Conservation (phyloP, 176 grass and related monocot species). For the Leersia perrieri region DNA sequence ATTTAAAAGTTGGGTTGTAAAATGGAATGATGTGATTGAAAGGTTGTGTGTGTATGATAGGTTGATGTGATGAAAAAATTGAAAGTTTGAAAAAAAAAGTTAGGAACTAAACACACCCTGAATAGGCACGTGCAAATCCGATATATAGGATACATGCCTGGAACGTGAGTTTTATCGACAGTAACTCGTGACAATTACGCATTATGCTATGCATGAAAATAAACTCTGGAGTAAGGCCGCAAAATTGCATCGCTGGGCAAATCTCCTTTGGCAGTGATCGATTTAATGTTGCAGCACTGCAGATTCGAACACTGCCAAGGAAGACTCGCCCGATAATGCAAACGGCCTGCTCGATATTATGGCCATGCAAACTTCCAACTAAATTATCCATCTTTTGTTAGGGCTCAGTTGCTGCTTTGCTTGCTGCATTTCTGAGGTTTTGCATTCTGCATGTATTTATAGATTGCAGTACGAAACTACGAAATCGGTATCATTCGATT, state of each 20-base stretch:
- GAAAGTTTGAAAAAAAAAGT: too few relatives aligned
- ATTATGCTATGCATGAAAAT: too few relatives aligned
- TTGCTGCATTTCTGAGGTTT: neutral
- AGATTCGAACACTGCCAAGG: constrained; percentile 40
- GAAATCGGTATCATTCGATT: neutral
- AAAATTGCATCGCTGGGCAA: constrained; percentile 49
- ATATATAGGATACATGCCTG: too few relatives aligned
- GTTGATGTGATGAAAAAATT: too few relatives aligned
- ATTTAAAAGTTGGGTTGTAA: too few relatives aligned
- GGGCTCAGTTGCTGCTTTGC: neutral
- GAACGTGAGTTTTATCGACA: too few relatives aligned
- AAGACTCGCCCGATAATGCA: constrained; percentile 47
- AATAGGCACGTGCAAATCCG: too few relatives aligned
- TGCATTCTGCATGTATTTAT: constrained; percentile 18
- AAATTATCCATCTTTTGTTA: neutral
- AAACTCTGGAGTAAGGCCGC: neutral
- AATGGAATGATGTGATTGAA: too few relatives aligned
- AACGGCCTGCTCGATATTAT: neutral
- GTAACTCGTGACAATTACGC: too few relatives aligned
- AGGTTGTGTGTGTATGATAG: too few relatives aligned
- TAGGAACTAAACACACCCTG: too few relatives aligned
- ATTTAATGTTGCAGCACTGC: neutral
- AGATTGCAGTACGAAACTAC: neutral
- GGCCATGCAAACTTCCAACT: neutral
- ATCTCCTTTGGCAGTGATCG: constrained; percentile 53